Base-by-base conservation (phyloP, 179 eudicot species). In the Camellia oleifera region DNA sequence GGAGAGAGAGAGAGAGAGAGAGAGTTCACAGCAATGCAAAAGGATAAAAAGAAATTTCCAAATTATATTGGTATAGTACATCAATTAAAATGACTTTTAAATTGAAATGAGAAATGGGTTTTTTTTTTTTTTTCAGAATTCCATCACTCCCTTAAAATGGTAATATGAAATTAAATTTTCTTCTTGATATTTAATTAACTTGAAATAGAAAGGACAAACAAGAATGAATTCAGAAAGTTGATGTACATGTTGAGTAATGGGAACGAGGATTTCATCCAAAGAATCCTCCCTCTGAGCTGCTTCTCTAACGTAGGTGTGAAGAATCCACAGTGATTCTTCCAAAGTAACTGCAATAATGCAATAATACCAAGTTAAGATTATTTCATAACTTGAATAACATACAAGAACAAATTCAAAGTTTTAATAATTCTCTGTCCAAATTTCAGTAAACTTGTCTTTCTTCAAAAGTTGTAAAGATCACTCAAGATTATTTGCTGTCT, bases 241-340 rank as follows among this genome's bases (percentile, higher is more conserved):
- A 65, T 63, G n/a, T 88, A 94, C 98, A 83, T 87, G 91, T 85
- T 94, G 87, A 65, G 85, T 81, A 81, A 92, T 85, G 77, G 93
- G 97, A 83, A 94, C 83, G 18, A 92, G 87, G 84, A 94, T 87
- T 75, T 89, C 89, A 53, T 92, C 97, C 89, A 91, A 66, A 4
- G 84, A 69, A 79, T 85, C 89, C 77, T 75, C 83, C 78, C 84
- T 87, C 56, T 85, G 90, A 56, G 86, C 90, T 54, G 88, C 89
- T 57, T 91, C 93, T 23, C 87, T 83, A 23, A 90, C 81, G 69
- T 88, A 91, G 82, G 86, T 86, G 84, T 83, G 84, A 84, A 92
- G 86, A 78, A 90, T 83, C 78, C 86, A 83, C 76, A 94, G 83
- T 68, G 98, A 93, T 15, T 92, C 92, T 77, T 88, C 97, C 84